phyloP scores from a whole-genome alignment of 2,329 filamentous ascomycete species.

The Fusarium proliferatum region DNA sequence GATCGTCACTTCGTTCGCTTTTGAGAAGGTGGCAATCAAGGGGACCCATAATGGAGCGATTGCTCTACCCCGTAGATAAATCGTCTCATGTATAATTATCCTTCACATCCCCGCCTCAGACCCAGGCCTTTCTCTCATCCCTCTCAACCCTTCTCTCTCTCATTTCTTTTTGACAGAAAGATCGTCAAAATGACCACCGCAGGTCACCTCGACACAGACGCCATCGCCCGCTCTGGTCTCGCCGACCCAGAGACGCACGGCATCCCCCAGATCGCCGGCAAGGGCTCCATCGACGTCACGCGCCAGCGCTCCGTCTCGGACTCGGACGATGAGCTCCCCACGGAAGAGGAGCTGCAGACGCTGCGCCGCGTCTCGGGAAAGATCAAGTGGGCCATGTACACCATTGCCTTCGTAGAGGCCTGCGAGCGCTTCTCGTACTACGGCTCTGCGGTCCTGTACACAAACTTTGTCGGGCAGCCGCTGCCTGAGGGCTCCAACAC shows the following conservation, averaged over 20 bases:
- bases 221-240: constrained; percentile 50
- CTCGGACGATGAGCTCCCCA: constrained; percentile 56
- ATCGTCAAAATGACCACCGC: constrained; percentile 50
- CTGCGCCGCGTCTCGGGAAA: constrained; percentile 72
- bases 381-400: constrained; percentile 74
- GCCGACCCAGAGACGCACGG: constrained; percentile 48
- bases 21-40: background rate
- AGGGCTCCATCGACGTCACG: constrained; percentile 46
- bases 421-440: constrained; percentile 85
- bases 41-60: background rate
- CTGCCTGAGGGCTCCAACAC: constrained; percentile 65
- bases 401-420: constrained; percentile 77
- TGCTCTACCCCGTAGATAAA: background rate
- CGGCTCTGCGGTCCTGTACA: constrained; percentile 75
- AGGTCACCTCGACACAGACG: constrained; percentile 51
- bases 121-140: background rate
- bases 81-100: constrained; percentile 26
- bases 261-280: constrained; percentile 41
- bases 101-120: constrained; percentile 10
- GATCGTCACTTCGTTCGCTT: constrained; percentile 6
- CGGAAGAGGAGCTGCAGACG: constrained; percentile 69
- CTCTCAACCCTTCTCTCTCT: background rate
- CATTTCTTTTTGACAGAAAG: background rate
- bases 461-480: constrained; percentile 70
- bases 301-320: constrained; percentile 48